A percentile compares a stretch with the other conserved stretches of the same genome.
Evolutionary conservation across 2,329 filamentous ascomycete genomes (phyloP).

Genomic region (Colletotrichum godetiae): DNA sequence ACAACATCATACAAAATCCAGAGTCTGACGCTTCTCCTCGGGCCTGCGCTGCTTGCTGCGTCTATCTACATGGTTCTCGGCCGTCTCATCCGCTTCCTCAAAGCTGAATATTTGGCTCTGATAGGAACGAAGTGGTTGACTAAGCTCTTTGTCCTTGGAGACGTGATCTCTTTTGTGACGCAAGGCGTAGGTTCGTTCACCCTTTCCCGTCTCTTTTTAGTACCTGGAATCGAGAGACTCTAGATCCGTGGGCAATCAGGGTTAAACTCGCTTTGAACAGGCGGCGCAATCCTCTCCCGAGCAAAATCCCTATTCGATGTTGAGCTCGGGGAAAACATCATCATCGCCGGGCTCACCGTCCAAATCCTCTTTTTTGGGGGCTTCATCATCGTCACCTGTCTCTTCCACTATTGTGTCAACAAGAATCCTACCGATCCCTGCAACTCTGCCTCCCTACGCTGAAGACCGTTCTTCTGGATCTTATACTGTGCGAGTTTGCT

Average conservation of each 20-base stretch:
- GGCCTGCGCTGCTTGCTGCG: conserved; percentile 24
- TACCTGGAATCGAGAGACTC: too few species aligned
- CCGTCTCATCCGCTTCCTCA: conserved; percentile 8
- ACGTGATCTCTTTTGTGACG: conserved; percentile 27
- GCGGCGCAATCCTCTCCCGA: background rate
- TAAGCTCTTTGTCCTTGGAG: conserved; percentile 31
- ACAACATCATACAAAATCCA: conserved; percentile 9
- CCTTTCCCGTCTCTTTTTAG: background rate
- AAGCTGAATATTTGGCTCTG: conserved; percentile 24
- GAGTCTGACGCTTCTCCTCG: conserved; percentile 15
- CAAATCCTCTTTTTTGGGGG: conserved; percentile 63
- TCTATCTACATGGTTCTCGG: conserved; percentile 32
- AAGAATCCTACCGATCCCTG: conserved; percentile 35
- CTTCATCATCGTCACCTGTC: conserved; percentile 57
- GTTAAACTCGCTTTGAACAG: background rate
- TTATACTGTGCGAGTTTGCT: conserved; percentile 47
- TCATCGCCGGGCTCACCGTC: conserved; percentile 60
- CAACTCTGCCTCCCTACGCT: conserved; percentile 33
- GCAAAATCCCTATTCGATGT: background rate
- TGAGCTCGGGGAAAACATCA: conserved; percentile 51
- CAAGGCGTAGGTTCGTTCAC: conserved; percentile 17
- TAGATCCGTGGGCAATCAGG: too few species aligned
- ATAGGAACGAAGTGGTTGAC: conserved; percentile 41
- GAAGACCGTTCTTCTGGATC: conserved; percentile 43
- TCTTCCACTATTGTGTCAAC: conserved; percentile 52